A percentile compares a stretch with the other conserved stretches of the same genome.
Conservation (phyloP, 1,284 basidiomycete genomes). For the Fomitiporia mediterranea region DNA sequence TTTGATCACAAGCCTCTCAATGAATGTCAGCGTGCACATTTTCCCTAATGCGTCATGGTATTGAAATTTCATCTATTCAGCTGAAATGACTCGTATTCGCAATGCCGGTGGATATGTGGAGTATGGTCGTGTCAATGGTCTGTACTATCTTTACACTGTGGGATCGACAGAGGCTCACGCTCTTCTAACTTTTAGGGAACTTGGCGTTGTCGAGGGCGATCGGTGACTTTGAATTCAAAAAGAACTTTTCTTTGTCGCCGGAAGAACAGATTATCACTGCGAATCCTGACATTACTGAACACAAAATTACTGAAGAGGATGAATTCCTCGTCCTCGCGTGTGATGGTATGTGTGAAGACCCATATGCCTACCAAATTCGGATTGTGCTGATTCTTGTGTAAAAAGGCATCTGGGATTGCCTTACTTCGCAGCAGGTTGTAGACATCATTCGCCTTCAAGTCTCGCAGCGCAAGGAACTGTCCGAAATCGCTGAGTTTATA, state of each 20-base stretch:
- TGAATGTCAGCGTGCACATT: conserved; percentile 49
- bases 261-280: conserved; percentile 96
- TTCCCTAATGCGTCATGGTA: conserved; percentile 4
- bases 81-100: conserved; percentile 83
- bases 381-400: conserved; percentile 9
- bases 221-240: conserved; percentile 99
- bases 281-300: conserved; percentile 86
- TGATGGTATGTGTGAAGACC: conserved; percentile 81
- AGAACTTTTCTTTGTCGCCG: conserved; percentile 75
- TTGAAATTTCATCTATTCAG: conserved; percentile 35
- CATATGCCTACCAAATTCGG: not conserved
- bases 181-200: conserved; percentile 61
- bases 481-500: conserved; percentile 83
- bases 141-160: conserved; percentile 26
- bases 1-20: conserved; percentile 96
- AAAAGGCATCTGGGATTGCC: conserved; percentile 97
- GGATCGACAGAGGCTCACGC: not conserved
- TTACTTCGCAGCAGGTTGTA: conserved; percentile 90
- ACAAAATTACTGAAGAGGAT: conserved; percentile 82
- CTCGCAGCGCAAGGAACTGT: conserved; percentile 75
- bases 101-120: conserved; percentile 97
- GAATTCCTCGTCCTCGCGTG: conserved; percentile 97
- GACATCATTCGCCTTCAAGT: conserved; percentile 86
- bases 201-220: conserved; percentile 93
- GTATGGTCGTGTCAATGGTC: conserved; percentile 95